phyloP scores from a whole-genome alignment of 306 rosid species.

The Leucaena leucocephala region DNA sequence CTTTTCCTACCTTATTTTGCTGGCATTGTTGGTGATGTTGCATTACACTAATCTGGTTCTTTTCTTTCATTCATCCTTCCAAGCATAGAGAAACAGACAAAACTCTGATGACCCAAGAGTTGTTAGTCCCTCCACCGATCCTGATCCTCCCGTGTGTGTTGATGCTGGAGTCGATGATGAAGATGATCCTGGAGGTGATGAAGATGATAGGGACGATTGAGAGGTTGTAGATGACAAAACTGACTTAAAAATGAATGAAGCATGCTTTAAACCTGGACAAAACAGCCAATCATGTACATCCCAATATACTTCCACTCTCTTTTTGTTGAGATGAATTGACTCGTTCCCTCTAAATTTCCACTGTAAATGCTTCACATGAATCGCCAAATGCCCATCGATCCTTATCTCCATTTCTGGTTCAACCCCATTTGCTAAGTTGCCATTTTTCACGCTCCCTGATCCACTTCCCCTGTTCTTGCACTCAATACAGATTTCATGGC shows the following conservation, averaged over 20 bases:
- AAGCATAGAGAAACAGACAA: conserved; percentile 86
- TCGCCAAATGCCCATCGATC: conserved; percentile 73
- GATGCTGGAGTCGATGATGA: conserved; percentile 62
- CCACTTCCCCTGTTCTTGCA: conserved; percentile 53
- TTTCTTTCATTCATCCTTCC: conserved; percentile 69
- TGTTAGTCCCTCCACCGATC: conserved; percentile 56
- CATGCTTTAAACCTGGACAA: conserved; percentile 86
- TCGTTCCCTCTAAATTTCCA: conserved; percentile 96
- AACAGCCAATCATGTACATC: conserved; percentile 94
- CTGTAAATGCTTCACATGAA: conserved; percentile 83
- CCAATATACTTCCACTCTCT: conserved; percentile 84
- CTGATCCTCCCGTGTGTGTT: conserved; percentile 52
- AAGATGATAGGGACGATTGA: conserved; percentile 37
- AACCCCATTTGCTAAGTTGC: conserved; percentile 43
- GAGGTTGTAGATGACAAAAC: conserved; percentile 49
- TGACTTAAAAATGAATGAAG: conserved; percentile 84
- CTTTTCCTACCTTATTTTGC: conserved; percentile 51
- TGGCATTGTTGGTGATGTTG: conserved; percentile 30
- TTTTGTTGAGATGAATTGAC: conserved; percentile 67
- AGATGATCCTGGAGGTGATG: conserved; percentile 41
- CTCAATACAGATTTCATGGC: conserved; percentile 79
- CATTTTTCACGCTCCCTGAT: conserved; percentile 31
- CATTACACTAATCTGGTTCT: conserved; percentile 1
- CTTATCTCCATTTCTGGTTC: conserved; percentile 94
- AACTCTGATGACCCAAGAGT: conserved; percentile 78